phyloP scores from a whole-genome alignment of 352 stramenopile species.

The Pythium angustatum region DNA sequence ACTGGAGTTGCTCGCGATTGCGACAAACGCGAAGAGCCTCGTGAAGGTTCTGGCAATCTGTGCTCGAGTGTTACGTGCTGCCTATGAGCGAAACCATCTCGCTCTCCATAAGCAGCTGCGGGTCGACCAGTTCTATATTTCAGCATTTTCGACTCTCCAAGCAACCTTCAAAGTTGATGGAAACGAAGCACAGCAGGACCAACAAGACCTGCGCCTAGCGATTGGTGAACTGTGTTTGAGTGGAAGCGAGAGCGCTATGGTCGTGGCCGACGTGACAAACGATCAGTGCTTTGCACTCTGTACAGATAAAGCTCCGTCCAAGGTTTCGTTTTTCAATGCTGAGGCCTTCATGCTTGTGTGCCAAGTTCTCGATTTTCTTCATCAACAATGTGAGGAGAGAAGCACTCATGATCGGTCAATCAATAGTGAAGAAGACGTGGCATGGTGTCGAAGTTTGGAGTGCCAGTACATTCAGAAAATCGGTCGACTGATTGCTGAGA shows the following conservation, averaged over 20 bases:
- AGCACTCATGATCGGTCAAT: not conserved
- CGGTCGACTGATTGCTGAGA: conserved; percentile 44
- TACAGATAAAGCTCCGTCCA: conserved; percentile 12
- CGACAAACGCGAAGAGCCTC: conserved; percentile 3
- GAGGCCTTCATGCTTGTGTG: conserved; percentile 54
- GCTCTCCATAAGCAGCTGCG: conserved; percentile 29
- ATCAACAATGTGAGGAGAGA: conserved; percentile 6
- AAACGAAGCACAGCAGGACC: not conserved
- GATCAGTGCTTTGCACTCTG: conserved; percentile 49
- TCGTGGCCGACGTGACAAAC: conserved; percentile 25
- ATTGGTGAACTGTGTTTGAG: conserved; percentile 44
- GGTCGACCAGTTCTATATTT: conserved; percentile 22
- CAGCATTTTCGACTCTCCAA: conserved; percentile 14
- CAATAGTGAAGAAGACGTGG: not conserved
- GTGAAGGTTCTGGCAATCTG: conserved; percentile 17
- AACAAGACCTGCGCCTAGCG: conserved; percentile 38
- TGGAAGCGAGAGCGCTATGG: conserved; percentile 36
- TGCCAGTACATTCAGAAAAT: conserved; percentile 54
- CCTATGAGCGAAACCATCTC: conserved; percentile 7
- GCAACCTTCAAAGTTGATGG: conserved; percentile 1
- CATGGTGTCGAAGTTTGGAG: conserved; percentile 33
- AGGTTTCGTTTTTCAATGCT: conserved; percentile 42
- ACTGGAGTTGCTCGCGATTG: conserved; percentile 11
- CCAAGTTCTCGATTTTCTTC: conserved; percentile 47
- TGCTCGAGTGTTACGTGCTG: conserved; percentile 14